phyloP scores from a whole-genome alignment of 805 yeast species.

The Candida broadrunensis region DNA sequence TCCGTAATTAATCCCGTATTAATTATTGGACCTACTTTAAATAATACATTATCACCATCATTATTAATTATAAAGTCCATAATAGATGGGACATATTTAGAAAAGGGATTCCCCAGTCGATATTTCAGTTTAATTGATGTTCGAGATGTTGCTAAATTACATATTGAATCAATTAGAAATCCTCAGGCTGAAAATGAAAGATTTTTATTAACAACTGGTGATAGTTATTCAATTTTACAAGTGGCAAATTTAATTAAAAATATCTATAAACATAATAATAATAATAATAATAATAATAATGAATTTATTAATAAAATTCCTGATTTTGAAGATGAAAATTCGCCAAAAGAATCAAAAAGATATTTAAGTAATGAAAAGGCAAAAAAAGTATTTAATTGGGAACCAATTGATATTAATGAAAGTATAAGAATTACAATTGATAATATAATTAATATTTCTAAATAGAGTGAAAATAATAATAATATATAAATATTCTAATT shows the following conservation, averaged over 20 bases:
- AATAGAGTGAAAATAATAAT: neutral
- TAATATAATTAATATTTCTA: no score
- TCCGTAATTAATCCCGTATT: conserved; percentile 3
- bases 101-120: neutral
- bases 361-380: neutral
- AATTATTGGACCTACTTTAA: conserved; percentile 5
- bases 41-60: neutral
- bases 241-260: neutral
- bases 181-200: neutral
- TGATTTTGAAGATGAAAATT: neutral
- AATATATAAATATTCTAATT: neutral
- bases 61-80: neutral
- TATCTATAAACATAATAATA: neutral
- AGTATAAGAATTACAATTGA: neutral
- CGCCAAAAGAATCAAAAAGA: neutral
- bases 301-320: neutral
- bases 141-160: neutral
- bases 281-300: neutral
- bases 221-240: neutral
- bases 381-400: neutral
- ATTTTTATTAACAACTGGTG: neutral
- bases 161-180: neutral
- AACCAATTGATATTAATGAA: neutral
- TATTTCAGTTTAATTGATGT: neutral
- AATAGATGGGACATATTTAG: neutral